A percentile compares a stretch with the other conserved stretches of the same genome.
These are phyloP conservation scores for Talaromyces adpressus DNA, from an alignment of 495 filamentous ascomycete species.

Conservation along the genomic window DNA sequence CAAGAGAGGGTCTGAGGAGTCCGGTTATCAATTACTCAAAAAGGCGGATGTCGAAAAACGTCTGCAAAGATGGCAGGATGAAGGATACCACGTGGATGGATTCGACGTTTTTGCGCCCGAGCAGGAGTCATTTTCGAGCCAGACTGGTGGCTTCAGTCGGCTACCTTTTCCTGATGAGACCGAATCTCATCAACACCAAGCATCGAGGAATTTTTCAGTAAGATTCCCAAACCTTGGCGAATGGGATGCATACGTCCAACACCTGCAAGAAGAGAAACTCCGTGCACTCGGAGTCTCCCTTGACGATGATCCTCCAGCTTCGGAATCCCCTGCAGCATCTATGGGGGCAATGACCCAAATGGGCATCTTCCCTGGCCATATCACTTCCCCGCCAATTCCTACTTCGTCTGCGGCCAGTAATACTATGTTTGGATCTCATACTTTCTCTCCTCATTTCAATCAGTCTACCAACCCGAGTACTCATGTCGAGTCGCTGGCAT, in stretches of 20 bases:
- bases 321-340: conserved; percentile 69
- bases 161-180: conserved; percentile 62
- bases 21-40: conserved; percentile 51
- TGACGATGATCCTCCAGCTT: conserved; percentile 57
- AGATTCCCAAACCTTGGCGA: conserved; percentile 68
- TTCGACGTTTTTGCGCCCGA: conserved; percentile 54
- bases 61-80: conserved; percentile 60
- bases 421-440: conserved; percentile 26
- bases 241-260: conserved; percentile 78
- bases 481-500: conserved; percentile 51
- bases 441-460: conserved; percentile 39
- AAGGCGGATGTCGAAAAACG: conserved; percentile 55
- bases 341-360: conserved; percentile 57
- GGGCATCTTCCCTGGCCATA: conserved; percentile 49
- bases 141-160: conserved; percentile 55
- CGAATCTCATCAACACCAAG: conserved; percentile 49
- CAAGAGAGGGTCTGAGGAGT: conserved; percentile 50
- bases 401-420: conserved; percentile 39
- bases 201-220: conserved; percentile 48
- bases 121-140: conserved; percentile 20
- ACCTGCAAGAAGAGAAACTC: conserved; percentile 81
- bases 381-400: conserved; percentile 48
- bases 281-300: conserved; percentile 79
- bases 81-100: conserved; percentile 68
- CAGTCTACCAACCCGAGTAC: conserved; percentile 52